These are phyloP conservation scores for Saccharomycopsis crataegensis DNA, from an alignment of 1,139 yeast genomes.

Conservation along the genomic window DNA sequence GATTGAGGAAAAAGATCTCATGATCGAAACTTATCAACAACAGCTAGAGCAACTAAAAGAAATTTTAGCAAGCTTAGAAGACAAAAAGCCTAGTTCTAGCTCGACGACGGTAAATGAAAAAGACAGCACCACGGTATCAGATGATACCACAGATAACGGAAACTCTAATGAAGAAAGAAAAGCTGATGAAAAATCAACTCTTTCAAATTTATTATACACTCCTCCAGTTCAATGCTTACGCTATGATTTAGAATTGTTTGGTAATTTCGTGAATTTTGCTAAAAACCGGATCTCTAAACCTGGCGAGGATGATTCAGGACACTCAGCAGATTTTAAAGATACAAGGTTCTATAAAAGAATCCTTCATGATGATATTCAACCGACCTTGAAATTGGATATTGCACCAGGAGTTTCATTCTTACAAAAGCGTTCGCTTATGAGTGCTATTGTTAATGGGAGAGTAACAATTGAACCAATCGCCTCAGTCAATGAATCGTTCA, in stretches of 20 bases:
- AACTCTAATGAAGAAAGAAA: not conserved
- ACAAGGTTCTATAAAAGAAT: slow-evolving; percentile 59
- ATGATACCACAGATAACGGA: not conserved
- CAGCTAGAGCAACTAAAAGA: slow-evolving; percentile 66
- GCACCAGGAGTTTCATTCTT: slow-evolving; percentile 60
- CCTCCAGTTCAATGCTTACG: slow-evolving; percentile 19
- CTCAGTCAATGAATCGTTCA: slow-evolving; percentile 67
- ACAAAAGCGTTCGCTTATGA: slow-evolving; percentile 52
- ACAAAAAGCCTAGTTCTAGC: slow-evolving; percentile 23
- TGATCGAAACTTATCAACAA: slow-evolving; percentile 57
- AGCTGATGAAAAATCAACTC: too few relatives aligned
- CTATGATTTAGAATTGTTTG: slow-evolving; percentile 17
- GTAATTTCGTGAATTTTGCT: slow-evolving; percentile 12
- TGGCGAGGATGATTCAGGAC: not conserved
- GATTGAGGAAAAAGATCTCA: slow-evolving; percentile 62
- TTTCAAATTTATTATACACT: slow-evolving; percentile 6
- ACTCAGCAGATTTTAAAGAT: slow-evolving; percentile 13
- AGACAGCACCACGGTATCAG: not conserved
- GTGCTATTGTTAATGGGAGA: slow-evolving; percentile 69
- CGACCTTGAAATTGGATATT: slow-evolving; percentile 49
- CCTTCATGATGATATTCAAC: slow-evolving; percentile 75
- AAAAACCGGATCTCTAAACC: not conserved
- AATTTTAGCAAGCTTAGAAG: slow-evolving; percentile 36
- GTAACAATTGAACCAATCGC: slow-evolving; percentile 83
- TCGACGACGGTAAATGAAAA: not conserved